A percentile compares a stretch with the other conserved stretches of the same genome.
Evolutionary conservation across 768 basidiomycete genomes (phyloP).

Genomic region (Crucibulum laeve): DNA sequence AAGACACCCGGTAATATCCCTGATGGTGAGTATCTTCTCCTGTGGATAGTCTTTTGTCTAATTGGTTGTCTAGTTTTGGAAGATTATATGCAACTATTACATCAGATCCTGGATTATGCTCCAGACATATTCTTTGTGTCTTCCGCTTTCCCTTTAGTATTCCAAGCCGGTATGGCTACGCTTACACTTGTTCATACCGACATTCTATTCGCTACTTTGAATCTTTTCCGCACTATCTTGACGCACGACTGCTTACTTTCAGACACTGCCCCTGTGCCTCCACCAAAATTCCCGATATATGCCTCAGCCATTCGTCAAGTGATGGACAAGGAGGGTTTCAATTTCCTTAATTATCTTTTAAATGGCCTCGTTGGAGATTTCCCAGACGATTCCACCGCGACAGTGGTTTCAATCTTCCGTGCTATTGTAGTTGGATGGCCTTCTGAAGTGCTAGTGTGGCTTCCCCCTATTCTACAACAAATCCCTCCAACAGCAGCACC

Average conservation of each 20-base stretch:
- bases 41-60: neutral
- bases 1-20: slow-evolving; percentile 74
- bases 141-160: slow-evolving; percentile 69
- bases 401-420: slow-evolving; percentile 76
- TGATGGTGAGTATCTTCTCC: slow-evolving; percentile 63
- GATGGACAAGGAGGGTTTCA: slow-evolving; percentile 68
- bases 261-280: slow-evolving; percentile 31
- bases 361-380: slow-evolving; percentile 83
- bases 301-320: slow-evolving; percentile 56
- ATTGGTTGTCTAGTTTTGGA: slow-evolving; percentile 66
- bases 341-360: slow-evolving; percentile 65
- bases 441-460: slow-evolving; percentile 63
- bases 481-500: slow-evolving; percentile 61
- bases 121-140: slow-evolving; percentile 82
- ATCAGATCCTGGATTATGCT: slow-evolving; percentile 58
- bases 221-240: slow-evolving; percentile 72
- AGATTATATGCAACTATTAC: slow-evolving; percentile 83
- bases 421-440: slow-evolving; percentile 66
- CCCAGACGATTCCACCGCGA: slow-evolving; percentile 75
- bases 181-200: slow-evolving; percentile 82
- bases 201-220: slow-evolving; percentile 77
- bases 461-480: slow-evolving; percentile 66
- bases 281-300: slow-evolving; percentile 61
- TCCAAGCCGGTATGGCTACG: slow-evolving; percentile 71
- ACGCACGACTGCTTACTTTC: slow-evolving; percentile 65